These are phyloP conservation scores for Phialocephala sp. DNA, from an alignment of 2,329 filamentous ascomycete species.

Conservation along the genomic window DNA sequence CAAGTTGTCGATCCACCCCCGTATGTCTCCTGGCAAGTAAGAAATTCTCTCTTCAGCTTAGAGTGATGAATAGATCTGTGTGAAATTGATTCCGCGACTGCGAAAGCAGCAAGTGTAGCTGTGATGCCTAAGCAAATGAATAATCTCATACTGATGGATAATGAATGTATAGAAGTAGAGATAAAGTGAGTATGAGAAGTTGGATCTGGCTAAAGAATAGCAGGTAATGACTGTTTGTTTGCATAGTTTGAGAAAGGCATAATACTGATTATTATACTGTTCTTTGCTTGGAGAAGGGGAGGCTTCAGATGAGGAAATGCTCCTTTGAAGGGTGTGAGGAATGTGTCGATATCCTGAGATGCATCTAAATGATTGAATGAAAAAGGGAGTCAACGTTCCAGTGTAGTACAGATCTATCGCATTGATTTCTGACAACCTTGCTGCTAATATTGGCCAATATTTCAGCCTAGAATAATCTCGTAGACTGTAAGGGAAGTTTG, in stretches of 20 bases:
- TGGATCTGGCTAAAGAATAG: background rate
- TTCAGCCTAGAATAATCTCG: background rate
- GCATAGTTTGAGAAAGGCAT: background rate
- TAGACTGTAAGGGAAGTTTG: constrained; percentile 1
- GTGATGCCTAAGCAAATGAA: constrained; percentile 8
- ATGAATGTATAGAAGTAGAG: background rate
- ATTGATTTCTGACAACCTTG: background rate
- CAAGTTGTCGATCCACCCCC: constrained; percentile 27
- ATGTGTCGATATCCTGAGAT: constrained; percentile 13
- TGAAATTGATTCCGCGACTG: constrained; percentile 9
- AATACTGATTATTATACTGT: background rate
- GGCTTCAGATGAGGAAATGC: background rate
- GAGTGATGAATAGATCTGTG: constrained; percentile 5
- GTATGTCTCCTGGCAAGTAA: constrained; percentile 30
- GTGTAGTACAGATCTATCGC: background rate
- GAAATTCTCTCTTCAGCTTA: constrained; percentile 20
- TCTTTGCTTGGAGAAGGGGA: background rate
- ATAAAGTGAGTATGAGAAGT: background rate
- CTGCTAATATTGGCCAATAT: background rate
- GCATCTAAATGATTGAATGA: background rate
- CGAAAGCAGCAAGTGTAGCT: constrained; percentile 10
- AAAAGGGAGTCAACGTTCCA: background rate
- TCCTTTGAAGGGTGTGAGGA: constrained; percentile 8
- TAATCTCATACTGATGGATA: constrained; percentile 17
- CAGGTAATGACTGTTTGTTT: background rate